phyloP scores from a whole-genome alignment of 306 rosid genomes.

The Heteromeles arbutifolia region DNA sequence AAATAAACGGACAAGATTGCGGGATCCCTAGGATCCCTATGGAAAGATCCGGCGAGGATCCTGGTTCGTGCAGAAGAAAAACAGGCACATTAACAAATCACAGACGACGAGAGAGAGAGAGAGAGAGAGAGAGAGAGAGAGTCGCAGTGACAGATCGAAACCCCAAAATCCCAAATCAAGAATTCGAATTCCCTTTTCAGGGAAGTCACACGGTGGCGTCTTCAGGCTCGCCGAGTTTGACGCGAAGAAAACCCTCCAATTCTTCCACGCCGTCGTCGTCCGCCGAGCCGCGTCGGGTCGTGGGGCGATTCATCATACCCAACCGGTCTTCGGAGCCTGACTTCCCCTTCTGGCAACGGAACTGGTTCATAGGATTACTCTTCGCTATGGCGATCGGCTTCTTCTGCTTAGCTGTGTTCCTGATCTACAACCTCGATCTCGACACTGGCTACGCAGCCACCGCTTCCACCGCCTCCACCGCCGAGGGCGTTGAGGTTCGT shows the following conservation, averaged over 20 bases:
- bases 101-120: not conserved
- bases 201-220: conserved; percentile 80
- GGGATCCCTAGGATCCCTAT: no score
- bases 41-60: no score
- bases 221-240: conserved; percentile 59
- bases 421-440: conserved; percentile 60
- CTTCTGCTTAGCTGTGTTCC: conserved; percentile 67
- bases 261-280: conserved; percentile 25
- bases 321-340: conserved; percentile 47
- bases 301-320: conserved; percentile 40
- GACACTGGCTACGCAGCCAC: conserved; percentile 49
- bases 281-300: conserved; percentile 53
- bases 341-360: conserved; percentile 80
- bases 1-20: no score
- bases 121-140: not conserved
- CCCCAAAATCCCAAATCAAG: not conserved
- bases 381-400: conserved; percentile 79
- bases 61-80: no score
- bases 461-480: conserved; percentile 35
- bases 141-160: conserved; percentile 2
- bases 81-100: not conserved
- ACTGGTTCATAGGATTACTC: conserved; percentile 79
- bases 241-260: conserved; percentile 77
- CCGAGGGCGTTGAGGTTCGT: conserved; percentile 87
- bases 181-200: not conserved